Base-by-base conservation (phyloP, 306 rosid species). In the Cucurbita moschata region DNA sequence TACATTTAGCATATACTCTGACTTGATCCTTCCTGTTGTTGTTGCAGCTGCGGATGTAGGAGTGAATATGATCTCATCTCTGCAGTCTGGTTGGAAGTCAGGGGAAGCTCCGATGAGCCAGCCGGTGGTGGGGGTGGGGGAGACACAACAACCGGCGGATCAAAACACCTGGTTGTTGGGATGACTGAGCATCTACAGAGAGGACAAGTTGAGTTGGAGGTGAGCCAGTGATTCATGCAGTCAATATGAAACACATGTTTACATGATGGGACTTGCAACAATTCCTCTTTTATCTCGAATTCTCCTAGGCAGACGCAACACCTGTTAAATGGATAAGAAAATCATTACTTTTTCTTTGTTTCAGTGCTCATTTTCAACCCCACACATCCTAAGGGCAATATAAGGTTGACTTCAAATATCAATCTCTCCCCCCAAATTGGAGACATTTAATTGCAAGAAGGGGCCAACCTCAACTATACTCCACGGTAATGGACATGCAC, bases 271-370 rank as follows among this genome's bases (percentile, higher is more conserved):
- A 92, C 87, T 78, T 89, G 91, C 26, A 87, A 71, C 66, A 92
- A 61, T 78, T 92, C 96, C 80, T 92, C 96, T 76, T 86, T 86
- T 75, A 83, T 46, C 84, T 89, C 87, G 70, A 86, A 92, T 39
- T 92, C 96, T 74, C 94, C 94, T 58, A 92, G 76, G 83, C 97
- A 89, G 35, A 92, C 94, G 72, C 92, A 92, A 35, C 97, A 92
- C 76, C 97, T 89, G 91, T 35, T 2, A 30, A 62, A 23, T 46
- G 35, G 46, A 51, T 51, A 49, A 23, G 44, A 43, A 42, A 64
- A 10, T 64, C 18, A 42, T 64, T 42, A 37, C 8, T 2, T 39
- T 64, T 38, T 44, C 11, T 42, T 42, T 64, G 71, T 42, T 42
- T 40, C 23, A n/a, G 7, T 38, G 52, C 42, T 42, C 52, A 64